Evolutionary conservation across 352 stramenopile species (phyloP), one percentile per base, ranked within the genome.

Genomic region (Phytopythium aichiense): DNA sequence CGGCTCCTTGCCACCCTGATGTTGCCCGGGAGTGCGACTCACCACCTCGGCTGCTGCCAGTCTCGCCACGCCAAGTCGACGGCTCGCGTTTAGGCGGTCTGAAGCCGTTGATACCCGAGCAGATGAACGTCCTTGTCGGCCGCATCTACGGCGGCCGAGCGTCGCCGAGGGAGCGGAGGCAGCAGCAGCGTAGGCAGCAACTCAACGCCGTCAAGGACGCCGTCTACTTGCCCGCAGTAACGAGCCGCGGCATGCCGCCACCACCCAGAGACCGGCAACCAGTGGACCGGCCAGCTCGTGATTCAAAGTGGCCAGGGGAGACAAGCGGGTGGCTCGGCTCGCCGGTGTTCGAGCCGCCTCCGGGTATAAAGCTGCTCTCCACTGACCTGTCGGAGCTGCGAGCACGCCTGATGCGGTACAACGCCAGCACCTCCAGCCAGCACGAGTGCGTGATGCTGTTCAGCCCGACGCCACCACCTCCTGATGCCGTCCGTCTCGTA

Each of bases 361-460:
- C 69, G 23, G 73, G 73, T 2, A 70, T 67, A 16, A 75, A 72
- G 20, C 28, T 82, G 30, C 61, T 81, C 18, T 81, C 76, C 8
- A 72, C 77, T 3, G 74, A 84, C 28, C 37, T 88, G 2, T 56
- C 74, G 2, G 63, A 60, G 18, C 62, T 88, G 13, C 75, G 70
- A 18, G 68, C 64, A 20, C 65, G 65, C 31, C 5, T 45, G 22
- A 15, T 3, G 22, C n/a, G 33, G 13, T 35, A 37, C 8, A 12
- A 18, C 2, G 4, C 7, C 9, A 18, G 0, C 61, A 23, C 61
- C 61, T 4, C 60, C 46, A 28, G 18, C n/a, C 23, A 42, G 4
- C 8, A 31, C 53, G 6, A n/a, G 38, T 3, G n/a, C 12, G 33
- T 15, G n/a, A 1, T 23, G 22, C 23, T 58, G 35, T 49, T 37